Conservation (phyloP, 768 basidiomycete species). For the Termitomyces heimii region DNA sequence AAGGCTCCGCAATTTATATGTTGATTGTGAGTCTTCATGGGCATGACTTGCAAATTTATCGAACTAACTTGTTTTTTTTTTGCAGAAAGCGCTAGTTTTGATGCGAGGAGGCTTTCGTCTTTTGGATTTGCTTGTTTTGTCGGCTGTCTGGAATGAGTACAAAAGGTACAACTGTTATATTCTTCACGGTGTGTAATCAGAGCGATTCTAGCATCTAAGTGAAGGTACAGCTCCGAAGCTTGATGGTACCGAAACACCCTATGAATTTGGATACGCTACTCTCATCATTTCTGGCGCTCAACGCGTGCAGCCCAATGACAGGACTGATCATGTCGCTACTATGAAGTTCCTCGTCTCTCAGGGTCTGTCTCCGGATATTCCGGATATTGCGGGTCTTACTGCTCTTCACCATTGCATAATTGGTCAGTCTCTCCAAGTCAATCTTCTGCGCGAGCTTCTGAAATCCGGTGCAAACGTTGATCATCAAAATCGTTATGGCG, state of each 20-base stretch:
- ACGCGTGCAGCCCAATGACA: slow-evolving; percentile 16
- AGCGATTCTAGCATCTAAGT: neutral
- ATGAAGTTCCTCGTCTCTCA: slow-evolving; percentile 34
- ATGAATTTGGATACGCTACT: slow-evolving; percentile 35
- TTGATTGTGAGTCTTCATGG: slow-evolving; percentile 14
- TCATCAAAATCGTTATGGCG: slow-evolving; percentile 42
- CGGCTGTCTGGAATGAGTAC: slow-evolving; percentile 15
- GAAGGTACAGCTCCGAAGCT: slow-evolving; percentile 28
- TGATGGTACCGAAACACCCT: slow-evolving; percentile 33
- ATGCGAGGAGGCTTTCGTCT: slow-evolving; percentile 17
- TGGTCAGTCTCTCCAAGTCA: slow-evolving; percentile 16
- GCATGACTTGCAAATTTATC: neutral
- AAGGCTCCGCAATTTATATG: slow-evolving; percentile 22
- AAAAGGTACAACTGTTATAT: slow-evolving; percentile 13
- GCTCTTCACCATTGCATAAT: slow-evolving; percentile 43
- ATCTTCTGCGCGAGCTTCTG: slow-evolving; percentile 34
- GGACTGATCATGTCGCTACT: slow-evolving; percentile 24
- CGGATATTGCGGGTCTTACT: slow-evolving; percentile 43
- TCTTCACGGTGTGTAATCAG: neutral
- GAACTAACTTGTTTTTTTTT: neutral
- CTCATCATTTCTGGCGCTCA: slow-evolving; percentile 36
- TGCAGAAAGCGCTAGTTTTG: slow-evolving; percentile 21
- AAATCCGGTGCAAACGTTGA: slow-evolving; percentile 43
- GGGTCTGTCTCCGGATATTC: slow-evolving; percentile 33
- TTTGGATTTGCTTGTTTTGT: slow-evolving; percentile 23